Percentiles rank a stretch among this genome's conserved stretches.
phyloP scores from a whole-genome alignment of 768 basidiomycete species.

The Galerina sulciceps region DNA sequence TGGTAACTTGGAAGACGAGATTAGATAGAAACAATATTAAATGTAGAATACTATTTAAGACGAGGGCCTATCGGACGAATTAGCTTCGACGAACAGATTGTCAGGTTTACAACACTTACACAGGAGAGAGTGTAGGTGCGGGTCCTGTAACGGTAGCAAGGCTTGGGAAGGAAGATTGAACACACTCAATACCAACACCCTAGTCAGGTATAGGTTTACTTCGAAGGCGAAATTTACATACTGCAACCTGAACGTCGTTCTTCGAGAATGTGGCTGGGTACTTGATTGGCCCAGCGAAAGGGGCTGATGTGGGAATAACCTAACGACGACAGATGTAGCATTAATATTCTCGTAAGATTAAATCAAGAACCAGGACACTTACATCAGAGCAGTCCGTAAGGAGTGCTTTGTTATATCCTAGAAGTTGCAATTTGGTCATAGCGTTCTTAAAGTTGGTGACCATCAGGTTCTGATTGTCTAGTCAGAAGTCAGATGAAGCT shows the following conservation, averaged over 20 bases:
- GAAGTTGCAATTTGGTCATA: slow-evolving; percentile 36
- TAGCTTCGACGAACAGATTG: no score
- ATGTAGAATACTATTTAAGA: no score
- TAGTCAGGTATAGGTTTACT: no score
- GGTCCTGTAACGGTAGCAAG: slow-evolving; percentile 14
- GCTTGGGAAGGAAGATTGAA: slow-evolving; percentile 2
- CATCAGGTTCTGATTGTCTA: slow-evolving; percentile 29
- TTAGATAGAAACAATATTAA: no score
- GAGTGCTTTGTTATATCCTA: slow-evolving; percentile 27
- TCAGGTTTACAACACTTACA: neutral
- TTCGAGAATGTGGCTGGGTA: slow-evolving; percentile 21
- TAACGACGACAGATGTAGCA: neutral
- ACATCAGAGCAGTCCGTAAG: slow-evolving; percentile 44
- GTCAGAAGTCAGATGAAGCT: neutral
- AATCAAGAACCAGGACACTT: neutral
- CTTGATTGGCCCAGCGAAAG: slow-evolving; percentile 16
- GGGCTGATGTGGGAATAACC: slow-evolving; percentile 16
- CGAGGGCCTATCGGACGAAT: no score
- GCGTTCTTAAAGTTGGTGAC: slow-evolving; percentile 28
- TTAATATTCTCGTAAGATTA: neutral
- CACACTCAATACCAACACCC: neutral
- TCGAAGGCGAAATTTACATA: neutral
- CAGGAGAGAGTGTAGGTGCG: slow-evolving; percentile 9
- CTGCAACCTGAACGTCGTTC: slow-evolving; percentile 15
- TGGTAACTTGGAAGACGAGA: no score